phyloP scores from a whole-genome alignment of 169 alveolate genomes.

The Plasmodium billcollinsi region DNA sequence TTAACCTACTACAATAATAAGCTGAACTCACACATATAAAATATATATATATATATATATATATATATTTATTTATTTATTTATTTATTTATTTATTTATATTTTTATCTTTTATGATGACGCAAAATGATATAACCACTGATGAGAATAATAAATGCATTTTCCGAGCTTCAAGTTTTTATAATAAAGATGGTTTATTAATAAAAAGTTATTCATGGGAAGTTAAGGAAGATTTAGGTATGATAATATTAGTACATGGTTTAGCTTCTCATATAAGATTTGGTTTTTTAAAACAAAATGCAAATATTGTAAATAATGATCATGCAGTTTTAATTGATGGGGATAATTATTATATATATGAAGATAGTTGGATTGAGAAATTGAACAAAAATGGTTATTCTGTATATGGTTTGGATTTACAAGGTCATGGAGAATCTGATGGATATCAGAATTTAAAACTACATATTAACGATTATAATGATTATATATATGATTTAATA shows the following conservation, averaged over 20 bases:
- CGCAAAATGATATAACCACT: too few relatives aligned
- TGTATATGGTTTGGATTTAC: slow-evolving; percentile 8
- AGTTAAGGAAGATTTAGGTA: background rate
- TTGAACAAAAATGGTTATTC: background rate
- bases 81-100: too few relatives aligned
- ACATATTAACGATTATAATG: background rate
- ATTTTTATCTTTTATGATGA: too few relatives aligned
- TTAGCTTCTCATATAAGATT: slow-evolving; percentile 2
- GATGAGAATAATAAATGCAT: too few relatives aligned
- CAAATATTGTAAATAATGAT: background rate
- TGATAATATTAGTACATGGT: background rate
- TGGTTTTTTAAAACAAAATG: slow-evolving; percentile 3
- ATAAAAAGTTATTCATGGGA: background rate
- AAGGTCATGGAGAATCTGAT: slow-evolving; percentile 2
- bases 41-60: too few relatives aligned
- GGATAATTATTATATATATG: background rate
- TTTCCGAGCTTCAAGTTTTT: background rate
- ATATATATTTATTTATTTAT: too few relatives aligned
- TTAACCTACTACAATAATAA: too few relatives aligned
- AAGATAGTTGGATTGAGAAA: background rate
- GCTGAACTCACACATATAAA: too few relatives aligned
- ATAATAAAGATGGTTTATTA: slow-evolving; percentile 4
- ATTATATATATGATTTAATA: background rate
- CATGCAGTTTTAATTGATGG: background rate
- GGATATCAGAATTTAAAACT: background rate